Evolutionary conservation across 176 grass and related monocot species (phyloP), one percentile per base, ranked within the genome.

Genomic region (Musa acuminata): DNA sequence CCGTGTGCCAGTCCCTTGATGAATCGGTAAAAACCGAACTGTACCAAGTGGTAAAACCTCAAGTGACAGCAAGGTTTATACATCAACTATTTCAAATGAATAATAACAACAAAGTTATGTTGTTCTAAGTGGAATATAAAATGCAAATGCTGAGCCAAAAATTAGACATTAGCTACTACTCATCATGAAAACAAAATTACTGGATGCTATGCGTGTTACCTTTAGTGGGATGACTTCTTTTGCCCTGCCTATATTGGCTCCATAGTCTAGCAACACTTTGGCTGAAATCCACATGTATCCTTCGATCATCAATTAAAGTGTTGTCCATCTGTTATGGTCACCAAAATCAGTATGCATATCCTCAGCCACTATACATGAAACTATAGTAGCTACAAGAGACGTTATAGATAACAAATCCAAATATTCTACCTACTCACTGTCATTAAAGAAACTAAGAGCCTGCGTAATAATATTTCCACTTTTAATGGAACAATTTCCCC

Each of bases 251-350:
- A 77, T 82, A 98, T 68, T 98, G 95, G 74, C 88, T 86, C 95
- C 95, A 98, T 22, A 98, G 81, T 74, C 85, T 93, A 57, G 95
- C 83, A 80, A 98, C 95, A 85, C 95, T 98, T 79, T 98, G 95
- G 64, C 88, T 98, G 73, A 98, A 98, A 89, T 98, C 95, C 78
- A 98, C 95, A 81, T 98, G 95, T 27, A 98, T 98, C 82, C 95
- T 91, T 62, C 90, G 75, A 55, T 98, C 95, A 75, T 98, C 95
- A 83, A 98, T 93, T 55, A 98, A 76, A 80, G 87, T 91, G 80
- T 98, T 98, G 25, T 98, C 90, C 95, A 98, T 98, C 90, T 98
- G 81, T 77, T 78, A 87, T 52, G 2, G 21, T 50, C 35, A 69
- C 25, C 11, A 8, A 12, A 26, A 64, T 9, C 8, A 64, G 22